Evolutionary conservation across 1,284 basidiomycete species (phyloP).

Genomic region (Tylopilus orsonianus): DNA sequence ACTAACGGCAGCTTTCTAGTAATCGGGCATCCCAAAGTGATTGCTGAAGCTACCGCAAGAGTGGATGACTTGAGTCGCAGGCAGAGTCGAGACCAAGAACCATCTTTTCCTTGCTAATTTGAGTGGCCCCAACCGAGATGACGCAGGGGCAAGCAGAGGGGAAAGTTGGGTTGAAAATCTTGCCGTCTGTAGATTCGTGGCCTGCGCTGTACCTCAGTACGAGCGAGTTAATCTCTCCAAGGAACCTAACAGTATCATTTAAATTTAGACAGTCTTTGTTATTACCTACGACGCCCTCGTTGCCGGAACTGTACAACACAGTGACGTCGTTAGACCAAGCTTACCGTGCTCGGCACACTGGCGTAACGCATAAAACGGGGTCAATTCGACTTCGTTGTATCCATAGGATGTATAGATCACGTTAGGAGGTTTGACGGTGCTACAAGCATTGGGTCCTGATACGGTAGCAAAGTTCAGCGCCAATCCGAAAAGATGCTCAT

Average conservation of each 20-base stretch:
- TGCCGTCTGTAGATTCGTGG: conserved; percentile 18
- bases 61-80: conserved; percentile 32
- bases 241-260: conserved; percentile 37
- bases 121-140: conserved; percentile 49
- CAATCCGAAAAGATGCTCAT: too few species aligned
- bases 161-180: conserved; percentile 52
- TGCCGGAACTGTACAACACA: conserved; percentile 52
- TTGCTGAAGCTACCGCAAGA: conserved; percentile 49
- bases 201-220: too few species aligned
- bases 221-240: too few species aligned
- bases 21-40: conserved; percentile 38
- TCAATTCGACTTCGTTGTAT: conserved; percentile 48
- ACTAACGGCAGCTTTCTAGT: conserved; percentile 35
- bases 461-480: too few species aligned
- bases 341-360: conserved; percentile 60
- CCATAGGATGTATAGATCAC: conserved; percentile 59
- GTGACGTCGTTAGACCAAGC: conserved; percentile 48
- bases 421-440: conserved; percentile 47
- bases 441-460: conserved; percentile 46
- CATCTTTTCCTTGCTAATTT: conserved; percentile 36
- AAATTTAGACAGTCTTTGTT: conserved; percentile 40
- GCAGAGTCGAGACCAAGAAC: conserved; percentile 33
- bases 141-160: conserved; percentile 45
- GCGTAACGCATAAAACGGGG: conserved; percentile 44
- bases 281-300: conserved; percentile 50